Percentiles rank a stretch among this genome's conserved stretches.
Evolutionary conservation across 202 grass and related monocot species (phyloP).

Genomic region (Panicum virgatum): DNA sequence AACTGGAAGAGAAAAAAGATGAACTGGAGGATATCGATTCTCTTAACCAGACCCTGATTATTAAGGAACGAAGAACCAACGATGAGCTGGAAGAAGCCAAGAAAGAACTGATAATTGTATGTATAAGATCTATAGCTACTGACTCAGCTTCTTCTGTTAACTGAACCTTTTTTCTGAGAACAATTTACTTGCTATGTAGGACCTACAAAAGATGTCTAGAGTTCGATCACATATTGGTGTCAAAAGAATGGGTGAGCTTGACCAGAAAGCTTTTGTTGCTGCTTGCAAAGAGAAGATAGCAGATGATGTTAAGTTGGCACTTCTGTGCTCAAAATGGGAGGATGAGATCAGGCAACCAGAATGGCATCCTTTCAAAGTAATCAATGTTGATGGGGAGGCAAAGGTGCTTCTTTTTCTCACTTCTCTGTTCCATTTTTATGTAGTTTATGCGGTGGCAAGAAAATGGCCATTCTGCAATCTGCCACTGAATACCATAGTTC

Average conservation of each 20-base stretch:
- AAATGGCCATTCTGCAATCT: not conserved
- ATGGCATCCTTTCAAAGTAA: constrained; percentile 67
- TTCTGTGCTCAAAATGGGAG: constrained; percentile 51
- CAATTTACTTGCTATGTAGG: constrained; percentile 44
- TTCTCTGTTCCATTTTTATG: not conserved
- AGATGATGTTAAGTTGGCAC: constrained; percentile 23
- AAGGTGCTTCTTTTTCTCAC: constrained; percentile 37
- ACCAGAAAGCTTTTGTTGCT: constrained; percentile 53
- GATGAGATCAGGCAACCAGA: constrained; percentile 45
- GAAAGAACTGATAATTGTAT: constrained; percentile 32
- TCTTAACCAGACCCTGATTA: constrained; percentile 42
- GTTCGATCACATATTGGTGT: constrained; percentile 50
- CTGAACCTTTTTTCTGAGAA: not conserved
- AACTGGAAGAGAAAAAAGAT: constrained; percentile 31
- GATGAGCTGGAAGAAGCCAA: constrained; percentile 44
- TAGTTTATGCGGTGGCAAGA: not conserved
- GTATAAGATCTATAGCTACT: not conserved
- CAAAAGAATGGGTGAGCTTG: constrained; percentile 80
- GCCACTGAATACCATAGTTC: not conserved
- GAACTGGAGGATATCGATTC: constrained; percentile 7
- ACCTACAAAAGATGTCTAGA: constrained; percentile 39
- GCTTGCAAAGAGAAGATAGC: constrained; percentile 50
- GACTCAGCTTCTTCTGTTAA: constrained; percentile 6
- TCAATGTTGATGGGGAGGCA: not conserved
- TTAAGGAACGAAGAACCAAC: constrained; percentile 35